A percentile compares a stretch with the other conserved stretches of the same genome.
Conservation (phyloP, 2,329 filamentous ascomycete species). For the Colletotrichum lindemuthianum region DNA sequence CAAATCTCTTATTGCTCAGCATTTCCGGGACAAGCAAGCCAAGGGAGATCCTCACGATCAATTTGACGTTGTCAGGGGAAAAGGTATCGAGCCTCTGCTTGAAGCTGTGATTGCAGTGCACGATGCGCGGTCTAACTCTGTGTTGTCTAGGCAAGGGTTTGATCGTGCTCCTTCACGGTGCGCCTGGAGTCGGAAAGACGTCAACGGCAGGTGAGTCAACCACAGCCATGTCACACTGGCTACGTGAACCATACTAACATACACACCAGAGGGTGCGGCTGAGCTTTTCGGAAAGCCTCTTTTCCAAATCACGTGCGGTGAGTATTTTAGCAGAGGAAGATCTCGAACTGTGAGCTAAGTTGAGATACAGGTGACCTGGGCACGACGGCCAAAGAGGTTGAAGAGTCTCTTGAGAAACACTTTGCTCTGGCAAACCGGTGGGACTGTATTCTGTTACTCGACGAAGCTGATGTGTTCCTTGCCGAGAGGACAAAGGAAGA, state of each 20-base stretch:
- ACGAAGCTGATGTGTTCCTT: conserved; percentile 48
- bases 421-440: conserved; percentile 27
- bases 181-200: not conserved
- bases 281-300: conserved; percentile 1
- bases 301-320: conserved; percentile 1
- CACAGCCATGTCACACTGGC: not conserved
- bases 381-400: not conserved
- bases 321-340: not conserved
- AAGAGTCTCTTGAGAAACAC: not conserved
- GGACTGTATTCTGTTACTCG: conserved; percentile 17
- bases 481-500: conserved; percentile 72
- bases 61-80: conserved; percentile 3
- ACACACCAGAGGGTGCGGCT: not conserved
- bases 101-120: not conserved
- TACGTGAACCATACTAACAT: not conserved
- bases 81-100: not conserved
- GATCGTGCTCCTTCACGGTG: not conserved
- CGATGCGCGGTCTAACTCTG: not conserved
- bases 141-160: not conserved
- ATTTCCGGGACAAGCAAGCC: not conserved
- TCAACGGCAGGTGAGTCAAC: not conserved
- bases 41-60: not conserved
- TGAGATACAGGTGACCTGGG: not conserved
- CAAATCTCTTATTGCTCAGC: not conserved
- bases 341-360: too few species aligned